Conservation (phyloP, 129 eudicot genomes). For the Oenanthe sinensis region DNA sequence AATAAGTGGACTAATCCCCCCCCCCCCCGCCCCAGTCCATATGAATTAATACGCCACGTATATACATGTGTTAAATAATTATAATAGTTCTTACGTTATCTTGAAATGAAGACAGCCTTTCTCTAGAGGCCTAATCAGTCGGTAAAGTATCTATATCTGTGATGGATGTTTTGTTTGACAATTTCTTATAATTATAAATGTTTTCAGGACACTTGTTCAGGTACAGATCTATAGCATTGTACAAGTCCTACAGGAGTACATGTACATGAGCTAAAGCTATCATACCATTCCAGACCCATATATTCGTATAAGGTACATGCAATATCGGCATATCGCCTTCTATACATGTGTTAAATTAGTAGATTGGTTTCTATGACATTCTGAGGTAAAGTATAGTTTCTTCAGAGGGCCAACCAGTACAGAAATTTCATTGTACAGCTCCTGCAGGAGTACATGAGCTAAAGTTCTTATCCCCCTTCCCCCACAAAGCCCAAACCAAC, state of each 20-base stretch:
- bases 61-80: neutral
- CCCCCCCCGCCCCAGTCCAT: no score
- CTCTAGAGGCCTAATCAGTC: neutral
- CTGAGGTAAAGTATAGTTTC: neutral
- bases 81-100: neutral
- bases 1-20: neutral
- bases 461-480: neutral
- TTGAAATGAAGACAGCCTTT: neutral
- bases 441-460: neutral
- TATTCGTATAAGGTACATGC: neutral
- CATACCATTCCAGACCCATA: neutral
- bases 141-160: neutral
- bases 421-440: no score
- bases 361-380: neutral
- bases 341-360: no score
- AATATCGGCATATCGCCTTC: no score
- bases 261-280: neutral
- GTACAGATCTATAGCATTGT: neutral
- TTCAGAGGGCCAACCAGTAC: neutral
- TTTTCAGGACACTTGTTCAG: no score
- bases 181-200: no score
- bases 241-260: neutral
- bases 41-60: neutral
- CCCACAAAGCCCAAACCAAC: neutral
- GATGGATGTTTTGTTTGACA: neutral